Conservation (phyloP, 106 monocot genomes). For the Dioscorea alata region DNA sequence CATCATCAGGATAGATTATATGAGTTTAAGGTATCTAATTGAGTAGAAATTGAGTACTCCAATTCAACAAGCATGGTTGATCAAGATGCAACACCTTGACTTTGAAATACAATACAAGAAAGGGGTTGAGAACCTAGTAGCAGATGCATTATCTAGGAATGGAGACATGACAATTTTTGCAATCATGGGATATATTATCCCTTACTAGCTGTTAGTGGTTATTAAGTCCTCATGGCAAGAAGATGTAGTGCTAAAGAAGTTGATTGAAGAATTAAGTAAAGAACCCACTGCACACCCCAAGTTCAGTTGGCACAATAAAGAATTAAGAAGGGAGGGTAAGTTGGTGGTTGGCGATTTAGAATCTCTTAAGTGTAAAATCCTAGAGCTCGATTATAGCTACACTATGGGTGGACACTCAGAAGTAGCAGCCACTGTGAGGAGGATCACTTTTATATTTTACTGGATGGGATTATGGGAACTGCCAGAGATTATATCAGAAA, state of each 20-base stretch:
- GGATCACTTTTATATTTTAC: background rate
- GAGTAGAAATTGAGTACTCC: background rate
- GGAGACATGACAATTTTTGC: too few relatives aligned
- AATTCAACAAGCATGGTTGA: slow-evolving; percentile 6
- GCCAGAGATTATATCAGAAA: background rate
- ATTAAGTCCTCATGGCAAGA: background rate
- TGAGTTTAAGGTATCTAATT: slow-evolving; percentile 1
- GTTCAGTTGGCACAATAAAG: too few relatives aligned
- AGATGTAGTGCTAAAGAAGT: background rate
- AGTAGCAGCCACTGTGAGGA: background rate
- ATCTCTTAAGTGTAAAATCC: too few relatives aligned
- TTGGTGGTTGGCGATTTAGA: too few relatives aligned
- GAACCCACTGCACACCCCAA: too few relatives aligned
- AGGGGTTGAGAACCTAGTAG: background rate
- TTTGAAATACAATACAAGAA: background rate
- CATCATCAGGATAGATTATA: background rate
- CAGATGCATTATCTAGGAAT: slow-evolving; percentile 1
- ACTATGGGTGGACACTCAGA: background rate
- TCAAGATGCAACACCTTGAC: slow-evolving; percentile 3
- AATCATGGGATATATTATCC: too few relatives aligned
- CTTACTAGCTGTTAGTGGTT: too few relatives aligned
- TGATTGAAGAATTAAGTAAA: background rate
- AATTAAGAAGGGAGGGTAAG: too few relatives aligned
- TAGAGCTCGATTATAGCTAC: too few relatives aligned
- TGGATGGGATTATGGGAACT: background rate